phyloP scores from a whole-genome alignment of 2,329 filamentous ascomycete genomes.

The Remersonia thermophila region DNA sequence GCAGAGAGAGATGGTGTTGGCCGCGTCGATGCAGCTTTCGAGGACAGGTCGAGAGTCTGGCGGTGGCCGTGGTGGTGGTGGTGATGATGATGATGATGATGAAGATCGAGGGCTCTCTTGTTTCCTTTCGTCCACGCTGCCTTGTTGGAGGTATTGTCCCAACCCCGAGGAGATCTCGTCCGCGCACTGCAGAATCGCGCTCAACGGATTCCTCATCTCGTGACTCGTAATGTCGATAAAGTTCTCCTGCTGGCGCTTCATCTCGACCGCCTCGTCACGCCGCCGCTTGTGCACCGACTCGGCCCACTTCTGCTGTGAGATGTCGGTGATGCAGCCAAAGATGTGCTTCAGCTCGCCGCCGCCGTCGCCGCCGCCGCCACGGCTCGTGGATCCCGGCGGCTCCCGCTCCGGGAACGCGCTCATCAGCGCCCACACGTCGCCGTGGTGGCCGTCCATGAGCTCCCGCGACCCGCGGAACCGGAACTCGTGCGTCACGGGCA shows the following conservation, averaged over 20 bases:
- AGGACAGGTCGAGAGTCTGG: constrained; percentile 38
- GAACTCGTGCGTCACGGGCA: constrained; percentile 58
- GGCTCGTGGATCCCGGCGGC: too few species aligned
- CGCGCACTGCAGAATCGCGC: constrained; percentile 60
- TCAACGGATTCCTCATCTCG: constrained; percentile 62
- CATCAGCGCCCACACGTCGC: constrained; percentile 67
- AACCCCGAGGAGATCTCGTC: constrained; percentile 58
- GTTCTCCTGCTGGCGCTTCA: constrained; percentile 60
- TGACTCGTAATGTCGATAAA: constrained; percentile 68
- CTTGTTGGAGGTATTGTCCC: constrained; percentile 27
- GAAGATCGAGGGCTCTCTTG: too few species aligned
- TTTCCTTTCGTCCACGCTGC: constrained; percentile 9
- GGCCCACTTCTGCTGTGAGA: constrained; percentile 74
- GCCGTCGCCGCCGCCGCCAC: too few species aligned
- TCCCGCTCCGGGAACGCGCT: constrained; percentile 63
- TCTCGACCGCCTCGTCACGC: constrained; percentile 58
- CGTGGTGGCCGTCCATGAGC: constrained; percentile 42
- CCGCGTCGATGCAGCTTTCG: constrained; percentile 54
- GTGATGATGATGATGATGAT: too few species aligned
- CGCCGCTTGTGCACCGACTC: constrained; percentile 68
- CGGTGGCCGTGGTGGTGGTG: too few species aligned
- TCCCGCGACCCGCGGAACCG: constrained; percentile 59
- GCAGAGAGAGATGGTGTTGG: constrained; percentile 71
- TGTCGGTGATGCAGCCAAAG: constrained; percentile 74
- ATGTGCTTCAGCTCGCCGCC: constrained; percentile 58